Conservation (phyloP, 176 grass and related monocot genomes). For the Paspalum notatum region DNA sequence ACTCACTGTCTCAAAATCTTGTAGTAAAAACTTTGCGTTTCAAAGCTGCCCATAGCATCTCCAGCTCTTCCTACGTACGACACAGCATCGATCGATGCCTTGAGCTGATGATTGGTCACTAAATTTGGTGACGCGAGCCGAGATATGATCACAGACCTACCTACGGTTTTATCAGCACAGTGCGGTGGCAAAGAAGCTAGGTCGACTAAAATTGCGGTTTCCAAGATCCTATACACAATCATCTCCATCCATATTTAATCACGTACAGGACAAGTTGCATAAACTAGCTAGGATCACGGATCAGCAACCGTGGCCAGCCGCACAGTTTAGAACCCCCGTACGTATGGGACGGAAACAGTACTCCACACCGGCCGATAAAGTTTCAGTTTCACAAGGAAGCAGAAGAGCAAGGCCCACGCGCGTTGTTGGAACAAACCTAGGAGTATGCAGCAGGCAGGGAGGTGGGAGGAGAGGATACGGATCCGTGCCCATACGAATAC, state of each 20-base stretch:
- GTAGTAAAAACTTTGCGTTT: too few relatives aligned
- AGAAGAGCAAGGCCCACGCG: background rate
- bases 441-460: background rate
- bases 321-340: background rate
- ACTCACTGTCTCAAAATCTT: too few relatives aligned
- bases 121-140: background rate
- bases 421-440: conserved; percentile 33
- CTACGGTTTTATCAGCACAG: background rate
- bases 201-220: conserved; percentile 46
- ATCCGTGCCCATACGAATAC: too few relatives aligned
- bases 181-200: background rate
- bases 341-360: background rate
- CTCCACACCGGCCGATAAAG: background rate
- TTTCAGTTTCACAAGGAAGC: background rate
- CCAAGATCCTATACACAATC: conserved; percentile 40
- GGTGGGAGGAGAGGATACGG: background rate
- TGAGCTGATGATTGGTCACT: background rate
- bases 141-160: conserved; percentile 33
- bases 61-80: too few relatives aligned
- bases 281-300: background rate
- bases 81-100: too few relatives aligned
- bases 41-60: too few relatives aligned
- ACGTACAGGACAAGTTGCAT: background rate
- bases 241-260: conserved; percentile 5
- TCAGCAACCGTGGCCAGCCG: too few relatives aligned